Base-by-base conservation (phyloP, 306 rosid genomes). In the Cucumis cinereus region DNA sequence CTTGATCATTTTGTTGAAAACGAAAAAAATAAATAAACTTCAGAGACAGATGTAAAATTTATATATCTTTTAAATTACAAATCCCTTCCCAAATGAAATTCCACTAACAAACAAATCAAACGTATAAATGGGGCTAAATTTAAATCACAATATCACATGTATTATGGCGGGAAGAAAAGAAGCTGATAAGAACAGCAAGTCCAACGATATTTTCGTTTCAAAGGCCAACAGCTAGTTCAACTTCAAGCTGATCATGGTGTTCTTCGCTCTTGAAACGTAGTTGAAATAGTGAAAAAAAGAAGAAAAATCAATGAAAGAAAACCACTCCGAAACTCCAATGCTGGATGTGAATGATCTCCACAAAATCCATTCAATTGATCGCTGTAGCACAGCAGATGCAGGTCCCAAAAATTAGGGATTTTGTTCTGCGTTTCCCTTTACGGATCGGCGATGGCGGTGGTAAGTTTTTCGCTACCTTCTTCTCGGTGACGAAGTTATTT, bases 381-480 rank as follows among this genome's bases (percentile, higher is more conserved):
- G 86, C 78, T 74, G 97, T 85, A 40, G 92, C 82, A 86, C 98
- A 93, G 79, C 95, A 93, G 81, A 93, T 75, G 91, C 92, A 91
- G 79, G 79, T 90, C 77, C 89, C 84, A 74, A 93, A 91, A 89
- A 91, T 81, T 49, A 75, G 88, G 76, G 95, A 73, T 57, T 80
- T 81, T 30, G 57, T 60, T 76, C 79, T 90, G 28, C 87, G 82
- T 81, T 85, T 93, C 79, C 84, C 91, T 78, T 85, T 86, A 75
- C 81, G 87, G 79, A 83, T 85, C 13, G 82, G 71, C n/a, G 85
- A 78, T 74, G 79, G 47, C 26, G 89, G 77, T 52, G 85, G 75
- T 33, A 64, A 40, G 26, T 38, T 77, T 79, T 81, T 86, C 66
- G 72, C 75, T 19, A 49, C 24, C 52, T 79, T 85, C 58, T 57